Percentiles rank a stretch among this genome's conserved stretches.
Evolutionary conservation across 139 green algal species (phyloP).

Genomic region (Chlorella sp.): DNA sequence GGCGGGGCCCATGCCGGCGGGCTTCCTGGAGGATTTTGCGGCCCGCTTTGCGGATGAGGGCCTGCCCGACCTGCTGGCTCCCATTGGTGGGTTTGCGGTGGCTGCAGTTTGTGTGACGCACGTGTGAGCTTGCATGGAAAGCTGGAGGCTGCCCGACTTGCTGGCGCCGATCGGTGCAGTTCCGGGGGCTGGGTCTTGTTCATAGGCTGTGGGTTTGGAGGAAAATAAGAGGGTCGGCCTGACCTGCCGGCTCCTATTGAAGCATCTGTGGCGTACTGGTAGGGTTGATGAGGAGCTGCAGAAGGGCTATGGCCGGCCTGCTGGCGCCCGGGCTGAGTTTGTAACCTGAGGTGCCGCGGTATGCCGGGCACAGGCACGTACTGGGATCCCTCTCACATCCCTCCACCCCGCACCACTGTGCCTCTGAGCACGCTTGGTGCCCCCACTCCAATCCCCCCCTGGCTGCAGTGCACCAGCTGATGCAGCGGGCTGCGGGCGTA

Average conservation of each 20-base stretch:
- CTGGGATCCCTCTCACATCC: not conserved
- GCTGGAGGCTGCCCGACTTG: no score
- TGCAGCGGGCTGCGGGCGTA: slow-evolving; percentile 45
- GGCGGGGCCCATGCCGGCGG: slow-evolving; percentile 61
- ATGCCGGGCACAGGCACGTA: no score
- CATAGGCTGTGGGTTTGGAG: no score
- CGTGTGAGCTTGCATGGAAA: not conserved
- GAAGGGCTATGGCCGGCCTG: no score
- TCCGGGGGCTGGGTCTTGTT: no score
- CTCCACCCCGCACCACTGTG: no score
- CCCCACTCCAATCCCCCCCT: not conserved
- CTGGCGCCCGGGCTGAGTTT: no score
- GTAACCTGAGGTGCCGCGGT: no score
- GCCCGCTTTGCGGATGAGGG: slow-evolving; percentile 74
- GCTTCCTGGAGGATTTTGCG: slow-evolving; percentile 85
- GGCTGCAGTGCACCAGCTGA: slow-evolving; percentile 57
- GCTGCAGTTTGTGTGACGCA: not conserved
- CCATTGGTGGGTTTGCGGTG: slow-evolving; percentile 37
- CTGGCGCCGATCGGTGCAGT: no score
- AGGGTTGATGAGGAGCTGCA: no score
- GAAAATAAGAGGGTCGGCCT: not conserved
- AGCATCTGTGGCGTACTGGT: no score
- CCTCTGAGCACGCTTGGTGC: no score
- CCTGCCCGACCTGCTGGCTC: slow-evolving; percentile 64
- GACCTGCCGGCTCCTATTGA: not conserved